These are phyloP conservation scores for Botrytis medusae DNA, from an alignment of 2,329 filamentous ascomycete species.

Conservation along the genomic window DNA sequence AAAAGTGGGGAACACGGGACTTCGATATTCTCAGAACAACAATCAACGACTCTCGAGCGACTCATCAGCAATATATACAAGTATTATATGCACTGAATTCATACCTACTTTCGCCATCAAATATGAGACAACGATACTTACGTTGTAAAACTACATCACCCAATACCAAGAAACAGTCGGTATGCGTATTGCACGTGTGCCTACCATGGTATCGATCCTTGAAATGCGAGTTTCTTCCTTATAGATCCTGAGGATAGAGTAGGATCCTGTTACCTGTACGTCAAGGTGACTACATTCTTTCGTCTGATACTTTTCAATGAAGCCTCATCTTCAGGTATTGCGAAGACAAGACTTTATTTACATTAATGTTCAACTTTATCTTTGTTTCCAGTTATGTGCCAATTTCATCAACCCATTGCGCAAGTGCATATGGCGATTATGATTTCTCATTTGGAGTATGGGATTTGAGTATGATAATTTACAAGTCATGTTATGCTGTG, in stretches of 20 bases:
- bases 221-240: neutral
- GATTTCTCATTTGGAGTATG: neutral
- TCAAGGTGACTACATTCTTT: neutral
- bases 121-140: too few species aligned
- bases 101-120: neutral
- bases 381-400: neutral
- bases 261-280: neutral
- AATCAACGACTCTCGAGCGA: neutral
- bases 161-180: too few species aligned
- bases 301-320: neutral
- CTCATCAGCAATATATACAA: neutral
- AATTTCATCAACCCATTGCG: neutral
- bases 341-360: neutral
- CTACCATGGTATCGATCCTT: neutral
- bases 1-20: neutral
- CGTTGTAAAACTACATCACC: too few species aligned
- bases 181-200: neutral
- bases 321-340: neutral
- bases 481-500: neutral
- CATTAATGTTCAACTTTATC: neutral
- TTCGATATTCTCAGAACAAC: neutral
- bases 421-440: neutral
- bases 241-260: neutral
- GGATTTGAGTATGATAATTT: neutral
- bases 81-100: neutral